Base-by-base conservation (phyloP, 163 green algal genomes). In the Chlorella variabilis region DNA sequence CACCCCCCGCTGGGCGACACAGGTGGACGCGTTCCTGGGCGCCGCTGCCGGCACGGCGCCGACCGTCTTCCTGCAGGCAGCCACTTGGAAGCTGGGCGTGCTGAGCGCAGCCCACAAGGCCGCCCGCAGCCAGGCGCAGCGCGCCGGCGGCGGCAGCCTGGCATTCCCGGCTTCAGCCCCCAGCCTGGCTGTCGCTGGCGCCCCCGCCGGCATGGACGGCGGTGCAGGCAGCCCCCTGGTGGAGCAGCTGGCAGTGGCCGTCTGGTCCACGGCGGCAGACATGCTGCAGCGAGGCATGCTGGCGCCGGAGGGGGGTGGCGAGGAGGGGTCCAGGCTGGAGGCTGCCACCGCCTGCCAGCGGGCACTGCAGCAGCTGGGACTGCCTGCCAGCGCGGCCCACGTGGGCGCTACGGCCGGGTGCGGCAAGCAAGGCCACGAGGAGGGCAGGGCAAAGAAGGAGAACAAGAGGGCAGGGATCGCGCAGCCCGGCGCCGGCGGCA, bases 401-500 rank as follows among this genome's bases (percentile, higher is more conserved):
- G 71, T 78, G 18, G 71, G 48, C 5, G 49, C 71, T 2, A 17
- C 54, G 68, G 34, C 39, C 1, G 45, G 6, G 4, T 9, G 21
- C 2, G 18, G 21, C n/a, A 33, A 77, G 45, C 67, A 71, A 54
- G 54, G 59, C 31, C 56, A 54, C 11, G 11, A 15, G 45, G 45
- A 54, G 15, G 66, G 63, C 73, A 59, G 29, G 51, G 73, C n/a
- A 23, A 25, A 6, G 39, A 74, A 70, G 66, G 58, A 51, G 34
- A 31, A 31, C 9, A 45, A 39, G 23, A 31, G 38, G 9, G 67
- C 48, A 11, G 31, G 38, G 45, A 51, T 48, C 27, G 34, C 18
- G 6, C 71, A 31, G 25, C 29, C 48, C 25, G 17, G n/a, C 21
- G 48, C 1, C 7, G 31, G 66, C 77, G 31, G 54, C 66, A 42